phyloP scores from a whole-genome alignment of 2,329 filamentous ascomycete genomes.

The Cladorrhinum sp. region DNA sequence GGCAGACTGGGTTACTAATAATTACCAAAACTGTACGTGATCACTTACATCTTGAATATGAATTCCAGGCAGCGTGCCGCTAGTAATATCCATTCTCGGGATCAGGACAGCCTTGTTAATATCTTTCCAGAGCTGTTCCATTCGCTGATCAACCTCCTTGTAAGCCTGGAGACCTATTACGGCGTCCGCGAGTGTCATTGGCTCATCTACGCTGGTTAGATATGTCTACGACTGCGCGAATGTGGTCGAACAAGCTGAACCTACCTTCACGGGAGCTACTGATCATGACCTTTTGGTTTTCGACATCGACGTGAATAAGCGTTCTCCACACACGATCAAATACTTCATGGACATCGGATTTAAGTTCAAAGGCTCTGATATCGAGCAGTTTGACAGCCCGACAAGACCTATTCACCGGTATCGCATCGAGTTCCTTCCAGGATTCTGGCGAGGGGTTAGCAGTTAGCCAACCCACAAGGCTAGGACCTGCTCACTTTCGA shows the following conservation, averaged over 20 bases:
- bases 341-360: conserved; percentile 61
- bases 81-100: conserved; percentile 53
- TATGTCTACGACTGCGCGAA: conserved; percentile 12
- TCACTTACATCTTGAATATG: conserved; percentile 40
- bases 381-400: conserved; percentile 64
- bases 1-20: neutral
- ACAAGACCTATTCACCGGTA: conserved; percentile 60
- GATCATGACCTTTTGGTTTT: conserved; percentile 55
- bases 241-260: conserved; percentile 9
- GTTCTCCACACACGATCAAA: conserved; percentile 69
- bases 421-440: conserved; percentile 54
- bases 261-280: conserved; percentile 50
- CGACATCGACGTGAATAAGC: conserved; percentile 61
- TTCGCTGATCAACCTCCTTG: conserved; percentile 59
- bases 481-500: conserved; percentile 48
- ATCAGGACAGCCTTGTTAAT: conserved; percentile 60
- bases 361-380: conserved; percentile 63
- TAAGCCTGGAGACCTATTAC: conserved; percentile 56
- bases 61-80: conserved; percentile 38
- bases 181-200: conserved; percentile 52
- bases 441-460: conserved; percentile 44
- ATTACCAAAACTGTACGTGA: neutral
- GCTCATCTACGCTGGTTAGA: conserved; percentile 41
- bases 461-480: neutral
- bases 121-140: conserved; percentile 59